These are phyloP conservation scores for Pneumocystis carinii DNA, from an alignment of 1,139 yeast species.

Conservation along the genomic window DNA sequence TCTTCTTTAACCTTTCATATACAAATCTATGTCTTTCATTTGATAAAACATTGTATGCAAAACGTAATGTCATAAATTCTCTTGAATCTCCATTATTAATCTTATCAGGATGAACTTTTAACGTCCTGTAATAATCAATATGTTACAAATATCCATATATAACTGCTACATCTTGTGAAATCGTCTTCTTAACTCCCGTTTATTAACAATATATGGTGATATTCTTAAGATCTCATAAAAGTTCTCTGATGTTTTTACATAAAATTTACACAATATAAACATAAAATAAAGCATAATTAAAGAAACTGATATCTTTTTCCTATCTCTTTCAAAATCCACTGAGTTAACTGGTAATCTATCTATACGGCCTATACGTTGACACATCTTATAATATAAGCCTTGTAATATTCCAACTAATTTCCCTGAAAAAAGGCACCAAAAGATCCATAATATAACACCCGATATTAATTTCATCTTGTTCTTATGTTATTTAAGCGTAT, in stretches of 20 bases:
- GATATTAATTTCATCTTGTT: too few species aligned
- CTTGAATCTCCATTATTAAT: conserved; percentile 11
- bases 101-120: conserved; percentile 26
- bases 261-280: conserved; percentile 3
- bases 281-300: neutral
- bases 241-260: conserved; percentile 1
- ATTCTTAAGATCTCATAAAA: conserved; percentile 15
- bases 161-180: conserved; percentile 18
- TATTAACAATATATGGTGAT: conserved; percentile 9
- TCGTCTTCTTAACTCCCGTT: conserved; percentile 14
- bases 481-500: too few species aligned
- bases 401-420: neutral
- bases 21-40: conserved; percentile 19
- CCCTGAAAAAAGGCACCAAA: neutral
- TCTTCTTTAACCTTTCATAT: conserved; percentile 24
- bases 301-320: neutral
- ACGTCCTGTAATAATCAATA: neutral
- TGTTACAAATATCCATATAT: neutral
- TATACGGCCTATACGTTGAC: neutral
- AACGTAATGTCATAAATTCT: conserved; percentile 18
- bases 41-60: conserved; percentile 21
- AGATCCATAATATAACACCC: neutral
- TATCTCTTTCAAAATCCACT: neutral
- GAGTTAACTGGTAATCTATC: neutral
- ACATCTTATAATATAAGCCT: neutral